phyloP scores from a whole-genome alignment of 2,329 filamentous ascomycete species.

The Clarireedia homoeocarpa region DNA sequence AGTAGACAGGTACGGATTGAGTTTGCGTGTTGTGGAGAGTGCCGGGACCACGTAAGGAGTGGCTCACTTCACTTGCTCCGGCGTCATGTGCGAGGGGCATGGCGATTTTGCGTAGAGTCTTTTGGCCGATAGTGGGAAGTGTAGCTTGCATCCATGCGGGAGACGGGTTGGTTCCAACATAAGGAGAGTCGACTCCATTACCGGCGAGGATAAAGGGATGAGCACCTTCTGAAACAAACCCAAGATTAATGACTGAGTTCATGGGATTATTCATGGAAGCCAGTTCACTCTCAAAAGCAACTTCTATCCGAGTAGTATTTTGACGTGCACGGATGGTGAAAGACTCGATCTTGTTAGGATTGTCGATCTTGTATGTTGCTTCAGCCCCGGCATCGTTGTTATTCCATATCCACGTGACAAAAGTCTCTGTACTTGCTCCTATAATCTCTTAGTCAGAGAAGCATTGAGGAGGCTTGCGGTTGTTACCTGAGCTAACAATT shows the following conservation, averaged over 20 bases:
- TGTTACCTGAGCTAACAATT: slow-evolving; percentile 11
- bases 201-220: slow-evolving; percentile 19
- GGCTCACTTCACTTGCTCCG: slow-evolving; percentile 15
- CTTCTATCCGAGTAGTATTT: slow-evolving; percentile 6
- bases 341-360: slow-evolving; percentile 8
- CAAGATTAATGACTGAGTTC: slow-evolving; percentile 14
- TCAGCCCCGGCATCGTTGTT: slow-evolving; percentile 16
- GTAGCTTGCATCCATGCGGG: slow-evolving; percentile 20
- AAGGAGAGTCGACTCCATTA: slow-evolving; percentile 9
- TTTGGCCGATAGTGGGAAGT: slow-evolving; percentile 13
- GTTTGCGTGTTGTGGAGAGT: slow-evolving; percentile 17
- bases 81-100: slow-evolving; percentile 18
- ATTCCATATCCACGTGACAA: slow-evolving; percentile 13
- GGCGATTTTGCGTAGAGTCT: slow-evolving; percentile 15
- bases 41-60: slow-evolving; percentile 8
- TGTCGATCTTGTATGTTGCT: slow-evolving; percentile 17
- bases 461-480: not conserved
- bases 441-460: not conserved
- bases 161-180: slow-evolving; percentile 15
- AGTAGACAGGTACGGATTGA: slow-evolving; percentile 13
- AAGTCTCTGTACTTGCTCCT: slow-evolving; percentile 10
- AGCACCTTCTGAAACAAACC: slow-evolving; percentile 11
- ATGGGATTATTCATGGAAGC: slow-evolving; percentile 16
- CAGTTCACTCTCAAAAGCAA: slow-evolving; percentile 16
- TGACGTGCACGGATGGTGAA: slow-evolving; percentile 18